These are phyloP conservation scores for Luvunga scandens DNA, from an alignment of 345 rosid species.

Conservation along the genomic window DNA sequence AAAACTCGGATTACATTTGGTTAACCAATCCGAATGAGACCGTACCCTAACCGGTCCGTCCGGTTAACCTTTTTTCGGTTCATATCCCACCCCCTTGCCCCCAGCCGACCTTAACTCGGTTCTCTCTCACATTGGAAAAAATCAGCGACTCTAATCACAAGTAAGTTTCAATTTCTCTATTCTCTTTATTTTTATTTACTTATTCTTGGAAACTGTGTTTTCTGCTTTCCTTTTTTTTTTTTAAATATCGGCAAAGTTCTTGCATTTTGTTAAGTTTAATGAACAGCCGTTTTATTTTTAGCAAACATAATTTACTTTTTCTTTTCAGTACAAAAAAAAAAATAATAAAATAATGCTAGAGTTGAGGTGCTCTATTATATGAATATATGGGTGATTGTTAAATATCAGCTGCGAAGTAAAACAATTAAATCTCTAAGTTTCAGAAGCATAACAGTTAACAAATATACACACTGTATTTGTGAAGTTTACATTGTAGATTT, in stretches of 20 bases:
- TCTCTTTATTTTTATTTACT: background rate
- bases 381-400: too few relatives aligned
- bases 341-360: too few relatives aligned
- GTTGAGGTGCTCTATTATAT: too few relatives aligned
- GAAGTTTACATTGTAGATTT: background rate
- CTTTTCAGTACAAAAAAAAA: too few relatives aligned
- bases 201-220: background rate
- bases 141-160: constrained; percentile 1
- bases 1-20: constrained; percentile 14
- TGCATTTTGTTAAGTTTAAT: background rate
- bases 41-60: constrained; percentile 44
- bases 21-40: constrained; percentile 18
- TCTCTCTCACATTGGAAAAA: constrained; percentile 1
- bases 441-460: background rate
- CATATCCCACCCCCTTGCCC: background rate
- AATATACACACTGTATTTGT: background rate
- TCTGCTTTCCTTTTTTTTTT: background rate
- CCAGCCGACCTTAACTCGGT: constrained; percentile 27
- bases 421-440: background rate
- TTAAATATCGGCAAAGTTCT: background rate
- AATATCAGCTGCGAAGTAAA: background rate
- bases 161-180: constrained; percentile 15
- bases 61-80: constrained; percentile 30
- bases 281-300: background rate
- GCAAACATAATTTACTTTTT: background rate